Conservation (phyloP, 352 stramenopile species). For the Phytophthora pinifolia region DNA sequence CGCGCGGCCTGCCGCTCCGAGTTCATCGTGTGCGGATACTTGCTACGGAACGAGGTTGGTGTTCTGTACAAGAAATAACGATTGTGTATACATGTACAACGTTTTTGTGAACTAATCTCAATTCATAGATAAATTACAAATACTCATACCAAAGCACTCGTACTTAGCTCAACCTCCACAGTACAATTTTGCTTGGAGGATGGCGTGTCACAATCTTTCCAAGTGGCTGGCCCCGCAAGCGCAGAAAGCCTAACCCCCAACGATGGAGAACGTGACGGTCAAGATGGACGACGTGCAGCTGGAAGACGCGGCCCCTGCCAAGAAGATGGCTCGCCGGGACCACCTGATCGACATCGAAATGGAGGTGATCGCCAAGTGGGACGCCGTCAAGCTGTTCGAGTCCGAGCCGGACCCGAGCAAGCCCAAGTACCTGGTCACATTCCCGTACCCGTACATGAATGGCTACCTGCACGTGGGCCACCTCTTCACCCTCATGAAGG, state of each 20-base stretch:
- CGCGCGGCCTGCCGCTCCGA: constrained; percentile 34
- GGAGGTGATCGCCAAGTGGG: constrained; percentile 89
- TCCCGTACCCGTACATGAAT: constrained; percentile 99
- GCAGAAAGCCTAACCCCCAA: not conserved
- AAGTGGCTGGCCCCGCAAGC: constrained; percentile 15
- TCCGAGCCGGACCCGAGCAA: constrained; percentile 74
- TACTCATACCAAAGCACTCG: too few relatives aligned
- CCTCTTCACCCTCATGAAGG: constrained; percentile 98
- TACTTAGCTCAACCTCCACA: too few relatives aligned
- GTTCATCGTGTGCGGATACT: constrained; percentile 23
- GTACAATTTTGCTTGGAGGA: not conserved
- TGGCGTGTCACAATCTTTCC: constrained; percentile 20
- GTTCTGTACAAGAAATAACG: not conserved
- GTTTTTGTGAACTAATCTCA: too few relatives aligned
- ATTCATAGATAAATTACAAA: too few relatives aligned
- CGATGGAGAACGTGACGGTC: constrained; percentile 70
- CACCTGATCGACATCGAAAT: constrained; percentile 92
- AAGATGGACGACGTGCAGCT: constrained; percentile 86
- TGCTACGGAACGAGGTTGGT: not conserved
- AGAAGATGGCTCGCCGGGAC: constrained; percentile 89
- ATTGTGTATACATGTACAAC: too few relatives aligned
- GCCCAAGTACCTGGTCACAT: constrained; percentile 98
- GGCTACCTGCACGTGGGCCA: constrained; percentile 98
- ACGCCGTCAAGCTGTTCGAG: constrained; percentile 90
- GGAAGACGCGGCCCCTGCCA: constrained; percentile 48